Base-by-base conservation (phyloP, 345 rosid genomes). In the Bretschneidera sinensis region DNA sequence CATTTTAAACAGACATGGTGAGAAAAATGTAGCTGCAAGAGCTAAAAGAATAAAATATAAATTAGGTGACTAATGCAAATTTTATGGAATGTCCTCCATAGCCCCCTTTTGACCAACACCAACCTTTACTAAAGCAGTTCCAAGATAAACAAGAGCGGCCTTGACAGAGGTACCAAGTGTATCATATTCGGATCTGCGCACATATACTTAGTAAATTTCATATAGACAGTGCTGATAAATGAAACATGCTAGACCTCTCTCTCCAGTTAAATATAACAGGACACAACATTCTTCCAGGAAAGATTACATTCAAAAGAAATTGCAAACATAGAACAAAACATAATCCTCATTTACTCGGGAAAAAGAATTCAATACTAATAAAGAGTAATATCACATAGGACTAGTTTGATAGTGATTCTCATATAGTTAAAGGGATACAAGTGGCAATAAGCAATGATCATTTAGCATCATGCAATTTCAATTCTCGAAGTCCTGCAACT, bases 161-260 rank as follows among this genome's bases (percentile, higher is more conserved):
- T 92, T 92, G 59, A 89, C 72, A 18, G 90, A 89, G 48, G 98
- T 92, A 55, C 94, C 87, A n/a, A 92, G 84, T n/a, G 98, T 92
- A 43, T 92, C 98, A 59, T 89, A 92, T 75, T 89, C 98, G 8
- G 96, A 89, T 74, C 98, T 92, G 84, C 69, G 66, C 22, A 56
- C 49, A 50, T 25, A 56, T 58, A 48, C 11, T 47, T n/a, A 43
- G 17, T 6, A 21, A 51, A 23, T 23, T 39, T 13, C 17, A 14
- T 15, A 9, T 35, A 0, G 9, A 47, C 15, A 39, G 4, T 1
- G 15, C 2, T 4, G 45, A 39, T 11, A n/a, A n/a, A n/a, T n/a
- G n/a, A n/a, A n/a, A n/a, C n/a, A n/a, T n/a, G n/a, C n/a, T n/a
- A n/a, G n/a, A n/a, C n/a, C n/a, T n/a, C n/a, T n/a, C 45, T 39